Evolutionary conservation across 176 grass and related monocot genomes (phyloP).

Genomic region (Themeda triandra): DNA sequence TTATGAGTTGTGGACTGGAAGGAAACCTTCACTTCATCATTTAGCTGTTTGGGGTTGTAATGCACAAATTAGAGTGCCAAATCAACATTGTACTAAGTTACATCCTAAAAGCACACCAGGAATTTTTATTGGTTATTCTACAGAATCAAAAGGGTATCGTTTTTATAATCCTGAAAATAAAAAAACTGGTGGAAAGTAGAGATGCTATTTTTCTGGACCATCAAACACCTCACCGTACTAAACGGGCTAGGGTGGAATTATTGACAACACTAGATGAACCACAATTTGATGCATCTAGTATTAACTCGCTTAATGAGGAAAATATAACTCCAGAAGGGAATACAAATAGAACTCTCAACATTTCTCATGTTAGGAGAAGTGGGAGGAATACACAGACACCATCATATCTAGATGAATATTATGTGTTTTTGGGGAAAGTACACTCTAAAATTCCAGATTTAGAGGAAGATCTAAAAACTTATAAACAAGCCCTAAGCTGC

Average conservation of each 20-base stretch:
- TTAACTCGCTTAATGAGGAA: background rate
- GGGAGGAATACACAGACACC: background rate
- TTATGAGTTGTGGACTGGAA: background rate
- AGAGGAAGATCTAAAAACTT: background rate
- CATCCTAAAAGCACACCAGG: background rate
- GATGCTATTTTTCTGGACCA: background rate
- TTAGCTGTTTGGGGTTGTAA: background rate
- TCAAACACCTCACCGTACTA: background rate
- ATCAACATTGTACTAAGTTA: background rate
- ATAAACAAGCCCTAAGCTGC: background rate
- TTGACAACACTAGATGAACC: background rate
- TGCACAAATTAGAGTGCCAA: conserved; percentile 2
- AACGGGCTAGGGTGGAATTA: conserved; percentile 4
- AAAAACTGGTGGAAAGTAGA: background rate
- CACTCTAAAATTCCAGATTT: background rate
- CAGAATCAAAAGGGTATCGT: background rate
- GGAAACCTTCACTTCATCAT: background rate
- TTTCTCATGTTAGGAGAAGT: background rate
- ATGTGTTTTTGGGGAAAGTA: background rate
- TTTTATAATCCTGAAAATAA: background rate
- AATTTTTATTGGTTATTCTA: conserved; percentile 6
- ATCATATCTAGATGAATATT: conserved; percentile 2
- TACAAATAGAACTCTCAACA: background rate
- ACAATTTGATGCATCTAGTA: background rate
- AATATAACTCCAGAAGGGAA: background rate